Evolutionary conservation across 1,284 basidiomycete species (phyloP), one percentile per base, ranked within the genome.

Genomic region (Phenoliferia sp.): DNA sequence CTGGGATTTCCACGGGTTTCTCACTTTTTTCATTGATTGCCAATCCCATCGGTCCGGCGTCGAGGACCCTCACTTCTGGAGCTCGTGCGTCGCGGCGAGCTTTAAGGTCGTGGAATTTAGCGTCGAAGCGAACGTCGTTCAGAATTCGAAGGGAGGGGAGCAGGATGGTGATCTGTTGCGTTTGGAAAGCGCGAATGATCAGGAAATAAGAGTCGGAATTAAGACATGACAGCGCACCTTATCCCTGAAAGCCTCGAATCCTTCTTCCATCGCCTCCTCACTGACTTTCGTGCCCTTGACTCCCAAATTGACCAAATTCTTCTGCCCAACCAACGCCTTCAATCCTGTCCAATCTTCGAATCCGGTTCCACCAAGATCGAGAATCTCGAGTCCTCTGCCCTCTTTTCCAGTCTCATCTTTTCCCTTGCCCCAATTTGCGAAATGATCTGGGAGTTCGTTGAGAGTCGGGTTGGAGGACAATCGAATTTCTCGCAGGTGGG

Each of bases 271-370:
- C 7, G 68, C 68, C 15, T 73, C 72, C n/a, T 62, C 62, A 1
- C 63, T 64, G 0, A 73, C 72, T 59, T 68, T 67, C 58, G 71
- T 73, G 6, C 72, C 72, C 64, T 69, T 69, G 22, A 73, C 15
- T 3, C 67, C 70, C n/a, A 73, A 58, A 32, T 73, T 73, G 57
- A 66, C 64, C 7, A 73, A 59, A 2, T 32, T 62, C 19, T 36
- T 54, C 39, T 72, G 70, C n/a, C 59, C 63, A 17, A 64, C 69
- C 12, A 73, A 59, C 48, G 63, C 69, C 44, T 62, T 66, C 44
- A 73, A 44, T 6, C 66, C 66, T 29, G 65, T 60, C 72, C 72
- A 73, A 52, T 71, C 71, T 64, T 69, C 64, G 63, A 73, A 68
- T 3, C 70, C 70, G 59, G 70, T 71, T 29, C 64, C 63, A 35